Base-by-base conservation (phyloP, 1,284 basidiomycete genomes). In the Ganoderma resinaceum region DNA sequence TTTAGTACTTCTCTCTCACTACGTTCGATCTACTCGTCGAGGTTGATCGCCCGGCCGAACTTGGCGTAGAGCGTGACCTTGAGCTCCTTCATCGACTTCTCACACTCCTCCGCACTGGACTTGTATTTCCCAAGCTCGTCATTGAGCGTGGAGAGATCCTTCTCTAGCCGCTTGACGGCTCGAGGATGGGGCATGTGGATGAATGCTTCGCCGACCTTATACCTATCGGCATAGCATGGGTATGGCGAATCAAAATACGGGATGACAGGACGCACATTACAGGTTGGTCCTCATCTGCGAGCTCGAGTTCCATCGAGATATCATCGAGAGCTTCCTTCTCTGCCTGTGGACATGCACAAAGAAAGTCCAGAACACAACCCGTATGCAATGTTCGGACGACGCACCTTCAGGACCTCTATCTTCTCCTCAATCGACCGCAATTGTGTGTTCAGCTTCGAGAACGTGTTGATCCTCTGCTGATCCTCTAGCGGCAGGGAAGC, bases 241-340 rank as follows among this genome's bases (percentile, higher is more conserved):
- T 23, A 46, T 20, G 46, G 49, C 33, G 43, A 31, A 46, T 12
- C n/a, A n/a, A 6, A 14, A 26, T 49, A 55, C 31, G 63, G 70
- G 59, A 58, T 4, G 62, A 35, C 37, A 62, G 18, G 52, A 69
- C 91, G 67, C 76, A 95, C 91, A 96, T 78, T 6, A 97, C 88
- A 1, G 84, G 84, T 69, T 94, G 86, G 69, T 95, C 90, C 74
- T 96, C 95, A 72, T 98, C 95, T 1, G 91, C 90, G 20, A 98
- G 88, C 79, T 98, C 96, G 20, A 98, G 85, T 77, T 99, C 95
- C 69, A 90, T 94, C 2, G 88, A 83, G 33, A 98, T 85, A 77
- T 98, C 95, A 73, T 98, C 96, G 16, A 98, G 86, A 8, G 95
- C 92, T 75, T 98, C 96, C 79, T 96, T 97, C 80, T 97, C 95